Conservation (phyloP, 352 stramenopile genomes). For the Phytophthora melonis region DNA sequence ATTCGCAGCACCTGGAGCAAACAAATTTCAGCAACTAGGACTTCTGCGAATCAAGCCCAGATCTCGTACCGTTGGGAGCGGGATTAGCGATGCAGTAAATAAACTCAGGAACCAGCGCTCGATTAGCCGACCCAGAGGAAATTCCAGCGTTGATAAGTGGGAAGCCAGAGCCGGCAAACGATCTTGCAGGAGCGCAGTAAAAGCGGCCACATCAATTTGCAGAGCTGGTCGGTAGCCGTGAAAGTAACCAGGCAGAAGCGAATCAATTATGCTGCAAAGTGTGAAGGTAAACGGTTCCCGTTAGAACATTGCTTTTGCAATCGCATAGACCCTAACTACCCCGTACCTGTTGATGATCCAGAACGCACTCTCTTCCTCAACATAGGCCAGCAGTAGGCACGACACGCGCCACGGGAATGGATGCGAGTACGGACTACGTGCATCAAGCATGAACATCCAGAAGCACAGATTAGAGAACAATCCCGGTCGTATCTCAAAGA, state of each 20-base stretch:
- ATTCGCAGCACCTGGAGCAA: constrained; percentile 66
- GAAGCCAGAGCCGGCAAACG: constrained; percentile 59
- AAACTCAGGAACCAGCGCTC: constrained; percentile 83
- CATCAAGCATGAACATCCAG: constrained; percentile 1
- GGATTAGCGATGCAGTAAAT: constrained; percentile 74
- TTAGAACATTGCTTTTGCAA: background rate
- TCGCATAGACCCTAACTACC: background rate
- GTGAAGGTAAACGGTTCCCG: background rate
- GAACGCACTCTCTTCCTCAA: constrained; percentile 83
- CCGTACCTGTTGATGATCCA: constrained; percentile 85
- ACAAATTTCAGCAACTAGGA: background rate
- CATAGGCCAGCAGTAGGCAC: constrained; percentile 75
- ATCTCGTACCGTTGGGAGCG: constrained; percentile 67
- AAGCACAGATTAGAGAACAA: background rate
- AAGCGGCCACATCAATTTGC: constrained; percentile 73
- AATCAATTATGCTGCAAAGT: constrained; percentile 62
- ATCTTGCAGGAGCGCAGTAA: constrained; percentile 61
- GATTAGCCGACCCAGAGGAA: constrained; percentile 61
- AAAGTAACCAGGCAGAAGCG: constrained; percentile 79
- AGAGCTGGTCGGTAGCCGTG: constrained; percentile 78
- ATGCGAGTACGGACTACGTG: constrained; percentile 70
- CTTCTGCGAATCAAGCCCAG: background rate
- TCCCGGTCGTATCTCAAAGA: background rate
- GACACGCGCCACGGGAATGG: constrained; percentile 76
- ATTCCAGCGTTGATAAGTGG: constrained; percentile 61